A percentile compares a stretch with the other conserved stretches of the same genome.
Conservation (phyloP, 495 filamentous ascomycete genomes). For the Hypoxylon lienhwacheense region DNA sequence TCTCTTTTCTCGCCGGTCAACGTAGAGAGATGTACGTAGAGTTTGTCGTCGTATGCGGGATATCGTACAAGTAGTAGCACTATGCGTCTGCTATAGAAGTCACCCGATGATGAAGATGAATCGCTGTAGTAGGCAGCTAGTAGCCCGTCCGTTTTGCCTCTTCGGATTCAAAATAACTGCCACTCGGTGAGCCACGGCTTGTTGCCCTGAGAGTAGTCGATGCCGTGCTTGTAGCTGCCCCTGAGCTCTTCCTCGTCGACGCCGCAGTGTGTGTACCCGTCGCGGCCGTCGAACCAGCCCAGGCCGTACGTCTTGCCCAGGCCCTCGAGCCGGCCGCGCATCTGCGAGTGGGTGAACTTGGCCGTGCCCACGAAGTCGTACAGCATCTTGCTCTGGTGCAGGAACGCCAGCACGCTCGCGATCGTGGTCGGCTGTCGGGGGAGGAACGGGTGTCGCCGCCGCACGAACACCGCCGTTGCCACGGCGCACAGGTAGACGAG, state of each 20-base stretch:
- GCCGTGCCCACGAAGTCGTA: conserved; percentile 69
- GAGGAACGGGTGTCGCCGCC: conserved; percentile 63
- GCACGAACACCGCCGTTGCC: conserved; percentile 54
- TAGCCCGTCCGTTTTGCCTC: not conserved
- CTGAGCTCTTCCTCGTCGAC: conserved; percentile 71
- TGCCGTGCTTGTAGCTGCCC: conserved; percentile 62
- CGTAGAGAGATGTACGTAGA: too few relatives aligned
- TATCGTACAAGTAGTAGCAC: too few relatives aligned
- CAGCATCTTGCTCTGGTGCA: conserved; percentile 74
- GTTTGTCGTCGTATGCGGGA: too few relatives aligned
- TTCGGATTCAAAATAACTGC: not conserved
- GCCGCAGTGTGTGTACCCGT: conserved; percentile 66
- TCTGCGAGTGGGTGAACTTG: conserved; percentile 57
- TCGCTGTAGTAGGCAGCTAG: not conserved
- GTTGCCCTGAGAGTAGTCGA: conserved; percentile 45
- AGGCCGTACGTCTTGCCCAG: conserved; percentile 67
- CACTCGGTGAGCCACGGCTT: conserved; percentile 44
- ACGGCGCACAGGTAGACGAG: conserved; percentile 59
- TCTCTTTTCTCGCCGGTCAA: too few relatives aligned
- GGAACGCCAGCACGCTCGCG: conserved; percentile 68
- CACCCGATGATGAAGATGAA: too few relatives aligned
- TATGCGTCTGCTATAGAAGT: too few relatives aligned
- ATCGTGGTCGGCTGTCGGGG: conserved; percentile 75
- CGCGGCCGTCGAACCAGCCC: conserved; percentile 70
- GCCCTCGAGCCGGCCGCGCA: conserved; percentile 55